Base-by-base conservation (phyloP, 768 basidiomycete genomes). In the Krasilnikovozyma curviuscula region DNA sequence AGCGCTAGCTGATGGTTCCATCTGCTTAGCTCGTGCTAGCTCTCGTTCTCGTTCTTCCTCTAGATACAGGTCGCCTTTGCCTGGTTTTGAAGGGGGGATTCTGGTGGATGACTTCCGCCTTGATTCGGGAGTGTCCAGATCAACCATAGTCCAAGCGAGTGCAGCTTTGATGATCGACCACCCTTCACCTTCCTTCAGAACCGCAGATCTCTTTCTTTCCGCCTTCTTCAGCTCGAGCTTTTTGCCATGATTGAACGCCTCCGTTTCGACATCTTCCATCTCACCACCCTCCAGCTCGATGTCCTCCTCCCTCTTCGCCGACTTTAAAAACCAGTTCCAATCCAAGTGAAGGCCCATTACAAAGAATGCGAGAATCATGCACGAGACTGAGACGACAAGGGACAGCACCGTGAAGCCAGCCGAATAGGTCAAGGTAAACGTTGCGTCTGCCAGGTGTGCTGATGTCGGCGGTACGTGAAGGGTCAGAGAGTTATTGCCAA, bases 401-500 rank as follows among this genome's bases (percentile, higher is more conserved):
- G 58, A 60, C 23, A 66, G 55, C 41, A 66, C 49, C 28, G 65
- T 64, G 51, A 55, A 65, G 0, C 62, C 62, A 3, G 62, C 49
- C 35, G 55, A 50, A 54, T 66, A 66, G 5, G 56, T 48, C 21
- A 66, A 53, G n/a, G 57, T 57, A 14, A 63, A 44, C 2, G 57
- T 27, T 7, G 40, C 42, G 40, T 53, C 54, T 40, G 40, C 33
- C 18, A 34, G 44, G 19, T 48, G 45, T 14, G 27, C 33, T 24
- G 40, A 43, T 48, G 53, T 48, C 40, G 49, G 47, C 9, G 61
- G 57, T 42, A 59, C 58, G 45, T 58, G 60, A 2, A 65, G 55
- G 1, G 58, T 57, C 19, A 66, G 54, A 2, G 61, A 56, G 46
- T 63, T 62, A 57, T 66, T 66, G 46, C 64, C 64, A 55, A 66